A percentile compares a stretch with the other conserved stretches of the same genome.
Conservation (phyloP, 2,329 filamentous ascomycete species). For the Lecanosticta acicola region DNA sequence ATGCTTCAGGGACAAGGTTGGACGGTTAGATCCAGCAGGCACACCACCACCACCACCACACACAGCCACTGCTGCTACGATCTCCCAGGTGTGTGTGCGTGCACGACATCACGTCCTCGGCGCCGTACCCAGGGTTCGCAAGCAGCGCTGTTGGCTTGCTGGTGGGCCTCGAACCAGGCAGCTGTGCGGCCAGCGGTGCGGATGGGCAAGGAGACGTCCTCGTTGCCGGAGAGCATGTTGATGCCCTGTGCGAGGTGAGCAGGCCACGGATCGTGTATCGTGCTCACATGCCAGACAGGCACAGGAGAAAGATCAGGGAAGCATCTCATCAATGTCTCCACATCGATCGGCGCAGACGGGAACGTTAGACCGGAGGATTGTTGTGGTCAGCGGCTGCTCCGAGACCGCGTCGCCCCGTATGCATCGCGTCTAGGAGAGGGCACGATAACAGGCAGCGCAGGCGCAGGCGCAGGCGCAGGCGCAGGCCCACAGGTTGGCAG, state of each 20-base stretch:
- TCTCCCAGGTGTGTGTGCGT: background rate
- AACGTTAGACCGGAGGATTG: conserved; percentile 1
- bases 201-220: too few species aligned
- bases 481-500: too few species aligned
- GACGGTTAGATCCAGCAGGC: background rate
- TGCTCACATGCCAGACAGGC: background rate
- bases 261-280: too few species aligned
- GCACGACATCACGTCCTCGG: background rate
- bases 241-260: too few species aligned
- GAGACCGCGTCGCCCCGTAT: background rate
- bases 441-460: too few species aligned
- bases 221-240: too few species aligned
- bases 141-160: too few species aligned
- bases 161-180: too few species aligned
- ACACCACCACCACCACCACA: background rate
- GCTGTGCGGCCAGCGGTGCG: too few species aligned
- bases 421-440: background rate
- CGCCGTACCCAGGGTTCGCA: background rate
- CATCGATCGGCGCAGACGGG: conserved; percentile 3
- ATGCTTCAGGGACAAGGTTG: conserved; percentile 4
- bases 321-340: background rate
- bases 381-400: conserved; percentile 3
- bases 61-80: background rate
- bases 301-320: background rate
- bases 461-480: too few species aligned